A percentile compares a stretch with the other conserved stretches of the same genome.
phyloP scores from a whole-genome alignment of 225 moss, liverwort and hornwort genomes.

The Climacium dendroides region DNA sequence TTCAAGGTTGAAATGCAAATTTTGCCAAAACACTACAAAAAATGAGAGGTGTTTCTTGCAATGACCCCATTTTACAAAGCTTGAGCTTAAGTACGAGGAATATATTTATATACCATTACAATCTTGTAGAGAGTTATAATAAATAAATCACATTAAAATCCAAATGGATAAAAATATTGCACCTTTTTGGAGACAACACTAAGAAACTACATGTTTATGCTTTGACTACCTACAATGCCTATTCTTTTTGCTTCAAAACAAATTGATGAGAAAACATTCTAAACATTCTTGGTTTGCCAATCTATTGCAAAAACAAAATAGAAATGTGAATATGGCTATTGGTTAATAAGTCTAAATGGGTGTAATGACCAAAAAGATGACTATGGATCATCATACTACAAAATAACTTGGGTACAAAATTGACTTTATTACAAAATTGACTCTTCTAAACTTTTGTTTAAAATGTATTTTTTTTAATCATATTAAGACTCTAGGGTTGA shows the following conservation, averaged over 20 bases:
- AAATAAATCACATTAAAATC: not conserved
- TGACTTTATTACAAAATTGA: not conserved
- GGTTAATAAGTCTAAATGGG: not conserved
- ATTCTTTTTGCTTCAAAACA: not conserved
- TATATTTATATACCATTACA: not conserved
- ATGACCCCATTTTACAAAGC: not conserved
- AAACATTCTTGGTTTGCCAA: not conserved
- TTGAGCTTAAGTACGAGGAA: not conserved
- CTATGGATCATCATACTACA: not conserved
- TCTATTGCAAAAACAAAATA: not conserved
- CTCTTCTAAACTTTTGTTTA: not conserved
- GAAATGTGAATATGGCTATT: not conserved
- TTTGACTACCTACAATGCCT: not conserved
- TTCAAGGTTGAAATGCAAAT: no score
- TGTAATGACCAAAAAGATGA: not conserved
- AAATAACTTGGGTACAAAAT: not conserved
- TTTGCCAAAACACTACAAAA: no score
- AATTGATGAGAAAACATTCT: not conserved
- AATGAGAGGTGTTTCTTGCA: no score
- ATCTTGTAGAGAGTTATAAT: not conserved
- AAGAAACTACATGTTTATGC: not conserved
- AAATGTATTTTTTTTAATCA: not conserved
- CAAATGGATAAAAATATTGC: not conserved
- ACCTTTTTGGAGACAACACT: not conserved
- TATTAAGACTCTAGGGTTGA: not conserved